Evolutionary conservation across 23 red algal genomes (phyloP), one percentile per base, ranked within the genome.

Genomic region (Gracilaria domingensis): DNA sequence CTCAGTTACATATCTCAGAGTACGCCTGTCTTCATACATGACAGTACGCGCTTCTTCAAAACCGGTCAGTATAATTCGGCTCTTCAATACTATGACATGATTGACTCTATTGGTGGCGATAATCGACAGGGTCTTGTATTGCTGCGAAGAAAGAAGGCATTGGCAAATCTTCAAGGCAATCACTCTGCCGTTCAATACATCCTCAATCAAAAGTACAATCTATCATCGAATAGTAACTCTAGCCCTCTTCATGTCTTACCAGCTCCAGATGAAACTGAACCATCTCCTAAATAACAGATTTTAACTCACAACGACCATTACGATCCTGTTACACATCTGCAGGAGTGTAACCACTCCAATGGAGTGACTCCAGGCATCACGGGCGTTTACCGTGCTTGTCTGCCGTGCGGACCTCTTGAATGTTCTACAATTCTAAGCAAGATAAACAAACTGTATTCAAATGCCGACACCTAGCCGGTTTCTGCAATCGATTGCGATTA

Each of bases 21-120:
- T 25, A 84, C 65, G 21, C 18, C 65, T 13, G 61, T 93, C 18
- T 72, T 93, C 29, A 49, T 93, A 33, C 90, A 93, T 72, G 90
- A 93, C 33, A 57, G 53, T 45, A 24, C 18, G 5, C 83, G 83
- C 29, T 72, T 86, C 49, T 86, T 69, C 62, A 54, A 50, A 17
- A 57, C 76, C 5, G 50, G 66, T 8, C 53, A 77, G 39, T 82
- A 82, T 35, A 33, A 21, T 33, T 9, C 53, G 17, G 58, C 58
- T 44, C 58, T 59, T 29, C 16, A 82, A 3, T 82, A 82, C 37
- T 82, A 82, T 62, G 79, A 82, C 23, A 65, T 65, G 39, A 60
- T 59, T 29, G 79, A 82, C 23, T 82, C 79, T 47, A 65, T 82
- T 47, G 79, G 79, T 64, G 79, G 79, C 16, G 58, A 62, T 65